Conservation (phyloP, 192 early-diverging fungal genomes). For the Linnemannia zychae region DNA sequence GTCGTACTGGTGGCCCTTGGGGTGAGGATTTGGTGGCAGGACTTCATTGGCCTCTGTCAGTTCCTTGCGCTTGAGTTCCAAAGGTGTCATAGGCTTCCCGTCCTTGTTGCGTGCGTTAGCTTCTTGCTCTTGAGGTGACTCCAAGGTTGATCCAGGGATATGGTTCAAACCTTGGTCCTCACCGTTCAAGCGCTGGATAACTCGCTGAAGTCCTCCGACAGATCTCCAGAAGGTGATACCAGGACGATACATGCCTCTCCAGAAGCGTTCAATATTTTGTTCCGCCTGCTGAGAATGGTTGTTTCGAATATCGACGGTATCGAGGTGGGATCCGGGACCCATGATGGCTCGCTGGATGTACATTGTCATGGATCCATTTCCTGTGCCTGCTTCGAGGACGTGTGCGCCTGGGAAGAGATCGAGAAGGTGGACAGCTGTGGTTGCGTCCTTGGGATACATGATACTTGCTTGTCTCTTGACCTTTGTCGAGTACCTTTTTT, state of each 20-base stretch:
- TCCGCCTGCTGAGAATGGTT: slow-evolving; percentile 62
- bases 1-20: slow-evolving; percentile 59
- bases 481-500: slow-evolving; percentile 35
- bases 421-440: slow-evolving; percentile 65
- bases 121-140: neutral
- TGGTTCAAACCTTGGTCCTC: slow-evolving; percentile 1
- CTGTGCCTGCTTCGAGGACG: slow-evolving; percentile 77
- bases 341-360: slow-evolving; percentile 70
- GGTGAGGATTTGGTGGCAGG: slow-evolving; percentile 38
- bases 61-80: slow-evolving; percentile 22
- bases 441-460: slow-evolving; percentile 79
- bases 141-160: neutral
- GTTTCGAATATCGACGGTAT: slow-evolving; percentile 68
- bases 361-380: slow-evolving; percentile 74
- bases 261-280: slow-evolving; percentile 61
- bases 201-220: slow-evolving; percentile 31
- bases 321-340: slow-evolving; percentile 49
- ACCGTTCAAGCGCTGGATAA: slow-evolving; percentile 28
- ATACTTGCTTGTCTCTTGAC: slow-evolving; percentile 59
- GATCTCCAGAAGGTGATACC: slow-evolving; percentile 61
- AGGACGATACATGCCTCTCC: slow-evolving; percentile 61
- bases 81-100: slow-evolving; percentile 16
- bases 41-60: slow-evolving; percentile 16
- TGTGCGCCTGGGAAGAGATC: slow-evolving; percentile 68
- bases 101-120: neutral